Conservation (phyloP, 768 basidiomycete species). For the Leucosporidium yakuticum region DNA sequence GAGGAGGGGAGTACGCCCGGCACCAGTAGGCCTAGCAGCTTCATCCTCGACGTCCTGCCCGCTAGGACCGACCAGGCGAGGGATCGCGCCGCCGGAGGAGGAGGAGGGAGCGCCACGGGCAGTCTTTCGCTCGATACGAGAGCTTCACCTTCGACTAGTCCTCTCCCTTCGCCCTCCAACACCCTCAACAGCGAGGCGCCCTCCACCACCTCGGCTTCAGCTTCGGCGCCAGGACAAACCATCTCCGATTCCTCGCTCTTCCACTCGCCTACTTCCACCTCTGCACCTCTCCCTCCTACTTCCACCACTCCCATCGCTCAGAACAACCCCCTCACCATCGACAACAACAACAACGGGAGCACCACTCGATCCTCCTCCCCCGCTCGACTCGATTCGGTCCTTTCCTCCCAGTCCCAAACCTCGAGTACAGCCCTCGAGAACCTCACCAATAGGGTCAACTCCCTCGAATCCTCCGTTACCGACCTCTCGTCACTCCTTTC, state of each 20-base stretch:
- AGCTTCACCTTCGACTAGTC: too few species aligned
- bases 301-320: not conserved
- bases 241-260: slow-evolving; percentile 5
- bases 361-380: slow-evolving; percentile 18
- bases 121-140: too few species aligned
- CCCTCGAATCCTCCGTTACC: slow-evolving; percentile 24
- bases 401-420: slow-evolving; percentile 13
- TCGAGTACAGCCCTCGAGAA: slow-evolving; percentile 4
- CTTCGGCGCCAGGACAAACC: not conserved
- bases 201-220: too few species aligned
- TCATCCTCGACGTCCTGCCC: slow-evolving; percentile 33
- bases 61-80: slow-evolving; percentile 11
- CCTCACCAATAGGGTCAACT: slow-evolving; percentile 46
- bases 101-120: not conserved
- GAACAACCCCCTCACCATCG: slow-evolving; percentile 15
- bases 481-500: slow-evolving; percentile 18
- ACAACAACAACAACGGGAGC: not conserved
- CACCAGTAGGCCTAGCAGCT: slow-evolving; percentile 27
- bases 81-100: slow-evolving; percentile 11
- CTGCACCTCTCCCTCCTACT: slow-evolving; percentile 6
- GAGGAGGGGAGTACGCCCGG: not conserved
- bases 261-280: slow-evolving; percentile 6
- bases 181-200: too few species aligned
- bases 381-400: slow-evolving; percentile 14
- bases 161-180: too few species aligned